A percentile compares a stretch with the other conserved stretches of the same genome.
Evolutionary conservation across 352 stramenopile genomes (phyloP).

Genomic region (Phytophthora pluvialis): DNA sequence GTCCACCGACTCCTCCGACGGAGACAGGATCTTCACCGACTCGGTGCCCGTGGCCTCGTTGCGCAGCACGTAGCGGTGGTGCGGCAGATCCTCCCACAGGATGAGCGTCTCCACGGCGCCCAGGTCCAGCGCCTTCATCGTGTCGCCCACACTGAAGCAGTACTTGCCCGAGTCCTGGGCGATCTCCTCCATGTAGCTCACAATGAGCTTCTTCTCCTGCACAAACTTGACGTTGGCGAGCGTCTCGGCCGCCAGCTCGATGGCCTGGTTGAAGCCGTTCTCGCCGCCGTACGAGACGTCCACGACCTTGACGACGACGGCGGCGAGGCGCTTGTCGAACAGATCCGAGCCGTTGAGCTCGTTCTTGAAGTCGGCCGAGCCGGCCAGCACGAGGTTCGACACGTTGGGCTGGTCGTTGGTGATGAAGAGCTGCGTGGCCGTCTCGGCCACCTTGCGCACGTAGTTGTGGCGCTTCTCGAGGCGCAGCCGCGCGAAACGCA

Average conservation of each 20-base stretch:
- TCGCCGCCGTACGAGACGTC: slow-evolving; percentile 99
- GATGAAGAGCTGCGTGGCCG: slow-evolving; percentile 99
- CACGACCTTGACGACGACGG: slow-evolving; percentile 99
- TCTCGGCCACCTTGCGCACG: slow-evolving; percentile 98
- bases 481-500: slow-evolving; percentile 99
- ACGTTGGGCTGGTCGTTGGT: slow-evolving; percentile 98
- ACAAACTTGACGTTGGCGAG: slow-evolving; percentile 99
- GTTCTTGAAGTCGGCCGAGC: slow-evolving; percentile 99
- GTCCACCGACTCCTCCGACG: slow-evolving; percentile 92
- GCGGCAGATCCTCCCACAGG: slow-evolving; percentile 98
- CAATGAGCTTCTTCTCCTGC: slow-evolving; percentile 99
- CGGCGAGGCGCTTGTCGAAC: slow-evolving; percentile 96
- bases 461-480: slow-evolving; percentile 99
- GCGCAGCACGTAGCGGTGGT: slow-evolving; percentile 94
- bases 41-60: slow-evolving; percentile 94
- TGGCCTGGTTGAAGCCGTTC: slow-evolving; percentile 99
- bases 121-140: slow-evolving; percentile 97
- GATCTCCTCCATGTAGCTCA: slow-evolving; percentile 99
- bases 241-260: slow-evolving; percentile 98
- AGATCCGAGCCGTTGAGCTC: slow-evolving; percentile 96
- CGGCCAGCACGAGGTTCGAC: slow-evolving; percentile 97
- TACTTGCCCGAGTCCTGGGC: slow-evolving; percentile 98
- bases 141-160: slow-evolving; percentile 99
- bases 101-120: slow-evolving; percentile 99
- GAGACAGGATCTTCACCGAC: slow-evolving; percentile 80